Evolutionary conservation across 768 basidiomycete genomes (phyloP), one percentile per base, ranked within the genome.

Genomic region (Paxillus ammoniavirescens): DNA sequence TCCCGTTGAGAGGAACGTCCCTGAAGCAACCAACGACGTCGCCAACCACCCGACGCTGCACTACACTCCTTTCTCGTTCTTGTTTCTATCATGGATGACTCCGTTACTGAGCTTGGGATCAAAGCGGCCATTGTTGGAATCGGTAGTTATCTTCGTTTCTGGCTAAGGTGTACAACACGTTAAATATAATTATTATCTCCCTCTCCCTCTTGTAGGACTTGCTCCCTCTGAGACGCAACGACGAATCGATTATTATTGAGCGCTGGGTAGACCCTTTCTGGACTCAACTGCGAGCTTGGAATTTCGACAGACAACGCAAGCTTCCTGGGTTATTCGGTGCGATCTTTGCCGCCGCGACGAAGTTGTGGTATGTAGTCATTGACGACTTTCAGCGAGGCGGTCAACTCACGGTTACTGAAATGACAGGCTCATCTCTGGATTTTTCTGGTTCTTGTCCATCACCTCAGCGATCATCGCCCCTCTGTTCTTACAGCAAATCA

Each of bases 401-500:
- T 40, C n/a, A 26, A n/a, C 21, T 51, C 18, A 47, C 41, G 17
- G 41, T 52, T 31, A 40, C 47, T 12, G 42, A 21, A 31, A 43
- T 18, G 12, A 48, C 49, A 68, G 66, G 61, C 26, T 64, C 14
- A 52, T 61, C 31, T 68, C 66, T 13, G 66, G 52, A 12, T 12
- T 68, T n/a, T 53, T 68, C n/a, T 68, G 67, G 67, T 56, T 68
- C 51, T 28, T 68, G 4, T 68, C 66, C 17, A 30, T 66, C 18
- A 43, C 47, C 46, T 58, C 64, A 10, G 40, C 46, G 28, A 53
- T 68, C 37, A 44, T 68, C 35, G 48, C 66, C 12, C 66, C 66
- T 17, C 23, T 68, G 2, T 31, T 68, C n/a, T 37, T 68, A 3
- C 66, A 68, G 47, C 66, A 68, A 49, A 58, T 68, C 48, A 66